Base-by-base conservation (phyloP, 148 eudicot genomes). In the Drosera capensis region DNA sequence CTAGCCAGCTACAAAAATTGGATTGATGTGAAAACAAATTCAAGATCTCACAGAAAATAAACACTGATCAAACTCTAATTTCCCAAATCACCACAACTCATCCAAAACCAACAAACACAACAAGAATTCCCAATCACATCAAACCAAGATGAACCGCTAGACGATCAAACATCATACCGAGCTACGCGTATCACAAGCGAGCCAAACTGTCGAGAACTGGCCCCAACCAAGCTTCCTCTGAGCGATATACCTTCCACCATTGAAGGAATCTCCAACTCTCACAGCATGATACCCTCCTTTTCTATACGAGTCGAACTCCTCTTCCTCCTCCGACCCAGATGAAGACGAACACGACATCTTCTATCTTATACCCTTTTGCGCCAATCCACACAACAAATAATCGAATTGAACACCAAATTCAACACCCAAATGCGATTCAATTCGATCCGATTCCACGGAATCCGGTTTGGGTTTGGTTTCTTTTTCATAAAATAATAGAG, bases 201-300 rank as follows among this genome's bases (percentile, higher is more conserved):
- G 86, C 94, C 94, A 82, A 51, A 78, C 94, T 49, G 94, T 82
- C 15, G 94, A 82, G 63, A 82, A 82, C 58, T 82, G 77, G 9
- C 94, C 94, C 94, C 94, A 82, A 11, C 94, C 94, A n/a, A 82
- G 77, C 54, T 82, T 82, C 16, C 85, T 60, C 46, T 82, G 94
- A 17, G 94, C 83, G 59, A 82, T 72, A 56, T 78, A 82, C 1
- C 82, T 64, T 6, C 94, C 94, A 36, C 56, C 60, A 61, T 73
- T 62, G 54, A 82, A 82, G 2, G 80, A 59, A 71, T 82, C 94
- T 41, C 75, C 94, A 45, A 68, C 44, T 51, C 94, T 79, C 0
- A 82, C 93, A 3, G 86, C 94, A 52, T 82, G 94, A 40, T 82
- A 82, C 0, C 94, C 94, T 30, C 94, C 94, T 58, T 82, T 82